Percentiles rank a stretch among this genome's conserved stretches.
Conservation (phyloP, 225 moss, liverwort and hornwort species). For the Lunularia cruciata region DNA sequence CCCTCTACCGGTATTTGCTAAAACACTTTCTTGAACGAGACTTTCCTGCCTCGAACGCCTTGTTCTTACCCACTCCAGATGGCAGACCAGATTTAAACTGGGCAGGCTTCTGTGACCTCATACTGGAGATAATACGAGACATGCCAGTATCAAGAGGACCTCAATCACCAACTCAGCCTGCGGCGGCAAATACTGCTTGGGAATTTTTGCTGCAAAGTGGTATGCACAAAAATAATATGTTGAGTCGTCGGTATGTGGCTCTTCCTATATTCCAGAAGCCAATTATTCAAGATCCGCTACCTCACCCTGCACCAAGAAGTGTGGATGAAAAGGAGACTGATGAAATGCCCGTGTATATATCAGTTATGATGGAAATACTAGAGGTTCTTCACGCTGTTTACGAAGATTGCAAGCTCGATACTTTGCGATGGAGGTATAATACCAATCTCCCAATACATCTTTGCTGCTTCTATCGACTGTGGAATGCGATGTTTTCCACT, state of each 20-base stretch:
- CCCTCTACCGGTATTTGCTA: constrained; percentile 72
- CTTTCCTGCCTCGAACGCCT: constrained; percentile 58
- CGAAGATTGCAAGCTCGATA: constrained; percentile 97
- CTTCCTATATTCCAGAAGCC: constrained; percentile 58
- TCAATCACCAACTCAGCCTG: constrained; percentile 36
- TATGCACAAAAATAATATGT: constrained; percentile 80
- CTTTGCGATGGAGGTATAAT: constrained; percentile 75
- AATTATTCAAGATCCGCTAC: constrained; percentile 47
- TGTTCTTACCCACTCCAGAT: constrained; percentile 63
- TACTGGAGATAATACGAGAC: constrained; percentile 85
- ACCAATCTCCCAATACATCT: too few species aligned
- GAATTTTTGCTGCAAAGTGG: constrained; percentile 75
- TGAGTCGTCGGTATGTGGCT: constrained; percentile 66
- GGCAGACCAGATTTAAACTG: constrained; percentile 85
- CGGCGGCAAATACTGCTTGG: constrained; percentile 68
- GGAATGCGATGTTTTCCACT: too few species aligned
- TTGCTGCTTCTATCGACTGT: too few species aligned
- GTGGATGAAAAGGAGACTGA: constrained; percentile 50
- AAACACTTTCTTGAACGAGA: constrained; percentile 86
- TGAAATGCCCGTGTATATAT: constrained; percentile 73
- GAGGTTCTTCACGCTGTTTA: constrained; percentile 93
- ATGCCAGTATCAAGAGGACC: constrained; percentile 61
- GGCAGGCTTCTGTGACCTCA: constrained; percentile 83
- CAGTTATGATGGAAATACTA: constrained; percentile 92
- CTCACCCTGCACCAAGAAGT: constrained; percentile 57